Evolutionary conservation across 768 basidiomycete genomes (phyloP).

Genomic region (Pleurotus salmoneostramineus): DNA sequence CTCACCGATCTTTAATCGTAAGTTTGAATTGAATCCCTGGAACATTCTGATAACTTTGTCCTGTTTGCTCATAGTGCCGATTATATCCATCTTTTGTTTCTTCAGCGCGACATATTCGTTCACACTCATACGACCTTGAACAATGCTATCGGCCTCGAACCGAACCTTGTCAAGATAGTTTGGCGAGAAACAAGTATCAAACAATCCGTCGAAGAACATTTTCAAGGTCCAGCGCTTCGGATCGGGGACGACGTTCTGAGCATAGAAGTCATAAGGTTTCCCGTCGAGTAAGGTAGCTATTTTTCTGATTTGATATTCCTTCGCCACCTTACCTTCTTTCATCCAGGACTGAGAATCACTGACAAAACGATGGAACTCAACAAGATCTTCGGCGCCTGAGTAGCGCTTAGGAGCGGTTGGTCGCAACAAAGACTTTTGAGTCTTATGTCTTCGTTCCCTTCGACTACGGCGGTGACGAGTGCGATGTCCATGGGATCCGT

Average conservation of each 20-base stretch:
- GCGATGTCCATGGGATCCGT: not conserved
- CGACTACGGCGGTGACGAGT: not conserved
- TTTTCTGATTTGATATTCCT: slow-evolving; percentile 13
- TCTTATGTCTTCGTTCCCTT: not conserved
- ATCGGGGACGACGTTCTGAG: slow-evolving; percentile 19
- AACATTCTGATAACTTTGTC: slow-evolving; percentile 28
- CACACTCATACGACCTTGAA: slow-evolving; percentile 22
- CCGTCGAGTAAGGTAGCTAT: slow-evolving; percentile 25
- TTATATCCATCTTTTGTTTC: slow-evolving; percentile 25
- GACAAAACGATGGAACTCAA: slow-evolving; percentile 21
- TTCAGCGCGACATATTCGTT: slow-evolving; percentile 27
- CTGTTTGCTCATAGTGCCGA: slow-evolving; percentile 20
- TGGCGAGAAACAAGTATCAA: slow-evolving; percentile 32
- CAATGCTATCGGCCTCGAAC: slow-evolving; percentile 14
- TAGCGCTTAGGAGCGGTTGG: slow-evolving; percentile 20
- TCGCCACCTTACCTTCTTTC: slow-evolving; percentile 13
- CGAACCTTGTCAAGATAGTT: slow-evolving; percentile 13
- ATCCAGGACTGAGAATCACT: slow-evolving; percentile 20
- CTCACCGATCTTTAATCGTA: slow-evolving; percentile 24
- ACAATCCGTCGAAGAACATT: slow-evolving; percentile 27
- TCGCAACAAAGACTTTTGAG: slow-evolving; percentile 11
- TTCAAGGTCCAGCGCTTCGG: slow-evolving; percentile 20
- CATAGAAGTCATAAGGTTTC: slow-evolving; percentile 27
- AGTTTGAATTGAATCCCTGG: slow-evolving; percentile 20
- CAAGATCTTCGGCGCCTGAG: slow-evolving; percentile 18